Evolutionary conservation across 2,329 filamentous ascomycete species (phyloP).

Genomic region (Penicillium sp.): DNA sequence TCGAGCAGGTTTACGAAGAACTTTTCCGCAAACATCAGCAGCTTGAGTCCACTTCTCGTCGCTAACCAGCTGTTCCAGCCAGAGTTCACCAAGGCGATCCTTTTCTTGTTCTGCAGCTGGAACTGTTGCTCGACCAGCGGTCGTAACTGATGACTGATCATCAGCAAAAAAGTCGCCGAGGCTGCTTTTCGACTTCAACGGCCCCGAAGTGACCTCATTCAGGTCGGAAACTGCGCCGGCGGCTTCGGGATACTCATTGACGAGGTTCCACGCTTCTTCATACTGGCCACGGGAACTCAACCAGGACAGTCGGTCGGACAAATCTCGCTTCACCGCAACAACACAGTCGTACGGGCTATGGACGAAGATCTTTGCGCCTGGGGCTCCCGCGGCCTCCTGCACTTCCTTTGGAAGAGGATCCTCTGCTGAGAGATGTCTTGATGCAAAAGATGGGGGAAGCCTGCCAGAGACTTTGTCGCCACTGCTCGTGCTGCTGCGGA

Average conservation of each 20-base stretch:
- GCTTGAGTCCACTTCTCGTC: slow-evolving; percentile 70
- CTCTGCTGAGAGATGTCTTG: slow-evolving; percentile 46
- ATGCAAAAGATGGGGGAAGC: slow-evolving; percentile 50
- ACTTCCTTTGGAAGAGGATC: slow-evolving; percentile 38
- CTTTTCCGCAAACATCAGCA: slow-evolving; percentile 74
- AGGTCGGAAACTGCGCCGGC: slow-evolving; percentile 40
- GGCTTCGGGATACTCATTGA: slow-evolving; percentile 80
- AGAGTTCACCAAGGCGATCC: slow-evolving; percentile 81
- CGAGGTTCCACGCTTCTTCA: slow-evolving; percentile 78
- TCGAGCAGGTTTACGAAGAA: slow-evolving; percentile 68
- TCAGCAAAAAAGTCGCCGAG: slow-evolving; percentile 68
- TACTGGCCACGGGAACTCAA: slow-evolving; percentile 75
- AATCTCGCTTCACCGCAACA: slow-evolving; percentile 79
- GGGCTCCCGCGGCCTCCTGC: slow-evolving; percentile 49
- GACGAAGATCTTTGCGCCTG: slow-evolving; percentile 78
- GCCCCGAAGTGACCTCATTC: slow-evolving; percentile 30
- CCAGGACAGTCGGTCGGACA: slow-evolving; percentile 81
- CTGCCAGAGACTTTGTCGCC: slow-evolving; percentile 55
- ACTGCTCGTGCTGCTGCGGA: slow-evolving; percentile 53
- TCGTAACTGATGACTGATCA: slow-evolving; percentile 60
- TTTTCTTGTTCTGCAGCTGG: slow-evolving; percentile 80
- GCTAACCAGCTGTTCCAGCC: slow-evolving; percentile 80
- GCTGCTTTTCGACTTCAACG: slow-evolving; percentile 39
- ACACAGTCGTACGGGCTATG: slow-evolving; percentile 96
- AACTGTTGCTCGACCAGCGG: slow-evolving; percentile 53